Evolutionary conservation across 2,329 filamentous ascomycete genomes (phyloP), one percentile per base, ranked within the genome.

Genomic region (Fusarium devonianum): DNA sequence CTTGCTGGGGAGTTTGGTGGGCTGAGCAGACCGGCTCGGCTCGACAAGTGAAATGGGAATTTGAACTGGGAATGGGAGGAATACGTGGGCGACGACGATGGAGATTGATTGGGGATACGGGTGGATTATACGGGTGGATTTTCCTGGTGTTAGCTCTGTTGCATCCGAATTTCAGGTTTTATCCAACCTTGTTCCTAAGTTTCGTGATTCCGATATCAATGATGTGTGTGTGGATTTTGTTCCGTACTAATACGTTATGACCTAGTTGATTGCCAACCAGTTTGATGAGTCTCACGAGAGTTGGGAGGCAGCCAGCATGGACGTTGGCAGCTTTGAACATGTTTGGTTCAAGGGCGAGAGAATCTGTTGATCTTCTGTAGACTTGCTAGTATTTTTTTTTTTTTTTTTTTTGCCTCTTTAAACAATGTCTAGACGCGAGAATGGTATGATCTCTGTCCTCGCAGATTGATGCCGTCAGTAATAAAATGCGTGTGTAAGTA

Each of bases 111-210:
- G 50, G 53, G 53, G 35, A n/a, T n/a, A n/a, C n/a, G n/a, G n/a
- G n/a, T n/a, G n/a, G n/a, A n/a, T n/a, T 44, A 59, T 30, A 35
- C 42, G 37, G 37, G 52, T 49, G 55, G 47, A 50, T 55, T 60
- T 47, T 55, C 52, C 50, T 52, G 61, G 58, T 63, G 49, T 63
- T 63, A 49, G 54, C 49, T 54, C 39, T 46, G 33, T 49, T 57
- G 52, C 52, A 60, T 51, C 57, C 46, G 30, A 52, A 49, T 49
- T 56, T 39, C 36, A 34, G 49, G 36, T 52, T 51, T 54, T 21
- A 43, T 32, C 47, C 47, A 40, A 42, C 30, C 39, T 57, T 37
- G 29, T 40, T 30, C 16, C 14, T 28, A 44, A 39, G 32, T 41
- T 29, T 18, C 23, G 25, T 37, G 21, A 16, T 16, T 7, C 28